Conservation (phyloP, 768 basidiomycete genomes). For the Panus rudis region DNA sequence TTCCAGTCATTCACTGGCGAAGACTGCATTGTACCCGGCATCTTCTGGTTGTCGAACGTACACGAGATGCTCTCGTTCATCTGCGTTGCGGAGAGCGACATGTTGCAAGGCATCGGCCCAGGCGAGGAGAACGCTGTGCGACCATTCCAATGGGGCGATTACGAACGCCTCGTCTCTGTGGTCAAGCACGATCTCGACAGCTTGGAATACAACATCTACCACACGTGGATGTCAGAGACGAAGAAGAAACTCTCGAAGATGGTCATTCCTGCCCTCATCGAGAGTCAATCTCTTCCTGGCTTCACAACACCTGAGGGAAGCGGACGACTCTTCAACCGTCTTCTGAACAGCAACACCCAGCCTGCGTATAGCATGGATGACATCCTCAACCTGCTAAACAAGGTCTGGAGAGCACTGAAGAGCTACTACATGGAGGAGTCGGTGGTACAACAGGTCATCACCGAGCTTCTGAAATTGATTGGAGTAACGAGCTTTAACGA, state of each 20-base stretch:
- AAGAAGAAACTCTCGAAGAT: conserved; percentile 96
- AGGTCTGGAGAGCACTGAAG: conserved; percentile 97
- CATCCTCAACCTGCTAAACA: conserved; percentile 91
- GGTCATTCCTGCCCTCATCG: conserved; percentile 98
- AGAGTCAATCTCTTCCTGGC: conserved; percentile 95
- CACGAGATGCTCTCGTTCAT: conserved; percentile 99
- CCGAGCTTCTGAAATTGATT: conserved; percentile 90
- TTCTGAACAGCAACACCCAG: conserved; percentile 75
- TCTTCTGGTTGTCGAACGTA: conserved; percentile 99
- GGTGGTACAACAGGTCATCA: conserved; percentile 91
- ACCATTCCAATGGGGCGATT: conserved; percentile 94
- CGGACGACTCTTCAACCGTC: conserved; percentile 88
- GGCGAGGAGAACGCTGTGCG: conserved; percentile 90
- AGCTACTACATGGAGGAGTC: conserved; percentile 98
- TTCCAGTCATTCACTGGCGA: conserved; percentile 82
- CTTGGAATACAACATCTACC: conserved; percentile 99
- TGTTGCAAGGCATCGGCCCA: conserved; percentile 95
- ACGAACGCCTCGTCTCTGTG: conserved; percentile 93
- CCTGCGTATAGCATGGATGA: conserved; percentile 99
- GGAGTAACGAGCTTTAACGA: conserved; percentile 98
- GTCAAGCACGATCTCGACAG: conserved; percentile 99
- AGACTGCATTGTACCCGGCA: conserved; percentile 92
- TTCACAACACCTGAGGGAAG: conserved; percentile 95
- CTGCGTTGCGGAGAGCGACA: conserved; percentile 97
- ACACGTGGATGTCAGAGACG: conserved; percentile 98